phyloP scores from a whole-genome alignment of 768 basidiomycete genomes.

The Tylopilus sp. region DNA sequence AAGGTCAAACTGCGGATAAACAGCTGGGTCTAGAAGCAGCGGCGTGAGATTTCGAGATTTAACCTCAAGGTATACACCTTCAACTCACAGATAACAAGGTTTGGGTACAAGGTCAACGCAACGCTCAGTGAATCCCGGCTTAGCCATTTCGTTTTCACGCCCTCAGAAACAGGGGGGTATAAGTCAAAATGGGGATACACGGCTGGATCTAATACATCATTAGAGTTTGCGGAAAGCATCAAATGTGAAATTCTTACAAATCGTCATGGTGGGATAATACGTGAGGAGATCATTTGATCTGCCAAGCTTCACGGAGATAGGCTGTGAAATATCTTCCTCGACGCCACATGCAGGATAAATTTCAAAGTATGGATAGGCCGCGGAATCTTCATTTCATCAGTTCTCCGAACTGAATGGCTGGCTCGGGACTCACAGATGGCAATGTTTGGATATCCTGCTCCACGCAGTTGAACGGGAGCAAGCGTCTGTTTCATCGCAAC shows the following conservation, averaged over 20 bases:
- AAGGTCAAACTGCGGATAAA: constrained; percentile 41
- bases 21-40: constrained; percentile 33
- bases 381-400: constrained; percentile 32
- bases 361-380: constrained; percentile 39
- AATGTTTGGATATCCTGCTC: constrained; percentile 17
- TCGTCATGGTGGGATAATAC: constrained; percentile 34
- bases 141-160: not conserved
- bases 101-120: constrained; percentile 7
- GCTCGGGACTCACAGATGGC: constrained; percentile 17
- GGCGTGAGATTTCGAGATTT: not conserved
- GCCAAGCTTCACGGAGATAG: not conserved
- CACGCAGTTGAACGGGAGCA: constrained; percentile 5
- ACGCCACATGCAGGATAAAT: constrained; percentile 35
- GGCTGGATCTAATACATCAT: constrained; percentile 30
- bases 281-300: constrained; percentile 1
- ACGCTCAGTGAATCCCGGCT: not conserved
- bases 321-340: constrained; percentile 1
- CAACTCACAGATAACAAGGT: constrained; percentile 18
- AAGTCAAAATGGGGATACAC: constrained; percentile 42
- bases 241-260: constrained; percentile 28
- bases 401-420: not conserved
- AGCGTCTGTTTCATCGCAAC: not conserved
- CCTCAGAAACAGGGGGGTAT: constrained; percentile 28
- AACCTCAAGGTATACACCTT: not conserved
- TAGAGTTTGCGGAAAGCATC: constrained; percentile 4